Conservation (phyloP, 2,329 filamentous ascomycete genomes). For the Exophiala phaeomuriformis region DNA sequence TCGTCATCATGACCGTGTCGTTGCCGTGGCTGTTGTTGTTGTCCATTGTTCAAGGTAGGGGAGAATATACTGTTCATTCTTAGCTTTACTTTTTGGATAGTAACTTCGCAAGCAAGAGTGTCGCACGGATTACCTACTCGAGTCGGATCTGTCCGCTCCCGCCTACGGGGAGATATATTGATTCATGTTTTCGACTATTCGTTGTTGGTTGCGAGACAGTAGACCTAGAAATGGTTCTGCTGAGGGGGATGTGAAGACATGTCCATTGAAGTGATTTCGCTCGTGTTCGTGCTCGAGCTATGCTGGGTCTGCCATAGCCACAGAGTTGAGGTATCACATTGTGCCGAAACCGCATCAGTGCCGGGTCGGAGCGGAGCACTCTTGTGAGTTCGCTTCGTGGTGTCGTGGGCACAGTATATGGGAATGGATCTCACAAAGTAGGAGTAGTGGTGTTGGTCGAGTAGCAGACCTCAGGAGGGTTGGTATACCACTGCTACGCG, state of each 20-base stretch:
- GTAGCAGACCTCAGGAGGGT: no score
- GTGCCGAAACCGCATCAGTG: background rate
- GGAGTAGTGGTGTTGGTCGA: no score
- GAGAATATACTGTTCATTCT: constrained; percentile 1
- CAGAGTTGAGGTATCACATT: background rate
- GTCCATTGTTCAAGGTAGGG: background rate
- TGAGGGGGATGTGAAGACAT: background rate
- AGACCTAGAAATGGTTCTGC: background rate
- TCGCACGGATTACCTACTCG: constrained; percentile 7
- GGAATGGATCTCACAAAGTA: no score
- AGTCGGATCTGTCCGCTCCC: constrained; percentile 9
- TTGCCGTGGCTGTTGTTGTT: background rate
- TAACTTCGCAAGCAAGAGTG: background rate
- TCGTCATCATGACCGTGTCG: no score
- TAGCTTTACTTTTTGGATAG: background rate
- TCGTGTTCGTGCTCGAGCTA: background rate
- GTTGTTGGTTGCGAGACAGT: background rate
- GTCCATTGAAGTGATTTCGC: background rate
- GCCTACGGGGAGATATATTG: constrained; percentile 13
- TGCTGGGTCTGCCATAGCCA: background rate
- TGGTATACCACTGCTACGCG: no score
- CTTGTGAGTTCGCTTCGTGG: no score
- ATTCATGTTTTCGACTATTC: constrained; percentile 1
- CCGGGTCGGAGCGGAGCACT: no score
- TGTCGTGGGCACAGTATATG: no score